phyloP scores from a whole-genome alignment of 2,329 filamentous ascomycete genomes.

The Phoma sp. region DNA sequence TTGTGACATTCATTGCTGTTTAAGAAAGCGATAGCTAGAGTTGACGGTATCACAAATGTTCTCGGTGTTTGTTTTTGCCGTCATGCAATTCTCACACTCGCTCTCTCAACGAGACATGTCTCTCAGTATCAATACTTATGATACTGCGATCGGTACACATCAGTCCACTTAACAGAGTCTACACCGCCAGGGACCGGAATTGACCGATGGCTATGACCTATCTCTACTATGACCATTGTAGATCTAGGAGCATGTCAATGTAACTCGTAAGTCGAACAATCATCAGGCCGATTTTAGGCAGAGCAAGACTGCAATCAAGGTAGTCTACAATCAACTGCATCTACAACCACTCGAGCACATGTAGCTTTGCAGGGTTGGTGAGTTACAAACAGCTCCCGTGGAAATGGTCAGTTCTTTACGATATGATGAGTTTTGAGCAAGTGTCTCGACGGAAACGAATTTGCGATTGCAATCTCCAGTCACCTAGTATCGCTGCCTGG shows the following conservation, averaged over 20 bases:
- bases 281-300: no score
- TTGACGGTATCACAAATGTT: neutral
- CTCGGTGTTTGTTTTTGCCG: slow-evolving; percentile 8
- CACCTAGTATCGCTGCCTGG: slow-evolving; percentile 9
- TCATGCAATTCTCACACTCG: neutral
- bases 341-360: no score
- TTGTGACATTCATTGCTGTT: neutral
- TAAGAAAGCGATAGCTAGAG: neutral
- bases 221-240: no score
- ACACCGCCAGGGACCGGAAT: neutral
- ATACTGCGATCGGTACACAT: neutral
- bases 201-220: no score
- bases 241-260: no score
- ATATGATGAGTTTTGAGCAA: neutral
- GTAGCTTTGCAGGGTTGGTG: no score
- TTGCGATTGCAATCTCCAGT: neutral
- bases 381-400: neutral
- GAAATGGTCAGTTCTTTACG: neutral
- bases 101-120: neutral
- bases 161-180: neutral
- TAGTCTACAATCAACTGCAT: no score
- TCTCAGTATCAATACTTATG: neutral
- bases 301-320: no score
- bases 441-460: neutral
- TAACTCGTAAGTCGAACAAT: no score